Base-by-base conservation (phyloP, 768 basidiomycete genomes). In the Collybia sp. region DNA sequence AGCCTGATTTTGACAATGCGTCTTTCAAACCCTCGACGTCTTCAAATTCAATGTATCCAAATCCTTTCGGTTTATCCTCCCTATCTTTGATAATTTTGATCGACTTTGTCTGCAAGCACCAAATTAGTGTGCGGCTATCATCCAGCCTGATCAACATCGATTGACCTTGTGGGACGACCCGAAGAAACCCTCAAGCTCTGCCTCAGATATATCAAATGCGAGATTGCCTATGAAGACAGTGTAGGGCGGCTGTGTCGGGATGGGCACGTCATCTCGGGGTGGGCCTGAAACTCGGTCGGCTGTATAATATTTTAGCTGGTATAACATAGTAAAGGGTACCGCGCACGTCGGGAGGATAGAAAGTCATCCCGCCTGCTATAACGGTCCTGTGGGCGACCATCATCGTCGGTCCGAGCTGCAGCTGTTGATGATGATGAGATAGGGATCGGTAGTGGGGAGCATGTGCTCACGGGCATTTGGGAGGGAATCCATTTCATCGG, bases 221-320 rank as follows among this genome's bases (percentile, higher is more conserved):
- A 99, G 72, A 68, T 98, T 99, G 44, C 95, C 96, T 55, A 98
- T 77, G 58, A 92, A 98, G n/a, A 90, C 93, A 19, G 93, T 98
- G 70, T 82, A 99, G 3, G 96, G 96, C 11, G 96, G 91, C 45
- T 81, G 80, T 38, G 89, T 88, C 12, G 96, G 96, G n/a, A 98
- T 66, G n/a, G 95, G 93, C 15, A 98, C 72, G 62, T 98, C 94
- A 60, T 95, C 93, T 46, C 93, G 80, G 39, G 79, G 76, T 52
- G 86, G 75, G 15, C 57, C 61, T 20, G 57, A 72, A 42, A 67
- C 63, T 66, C 86, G 73, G 70, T 88, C 77, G 52, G 69, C 83
- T 79, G 42, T 16, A 58, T 50, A 41, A 38, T 40, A 39, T 43
- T 54, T 54, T 40, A 32, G 15, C 30, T 36, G 40, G 47, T 33